Evolutionary conservation across 345 rosid species (phyloP), one percentile per base, ranked within the genome.

Genomic region (Arabis hirsuta): DNA sequence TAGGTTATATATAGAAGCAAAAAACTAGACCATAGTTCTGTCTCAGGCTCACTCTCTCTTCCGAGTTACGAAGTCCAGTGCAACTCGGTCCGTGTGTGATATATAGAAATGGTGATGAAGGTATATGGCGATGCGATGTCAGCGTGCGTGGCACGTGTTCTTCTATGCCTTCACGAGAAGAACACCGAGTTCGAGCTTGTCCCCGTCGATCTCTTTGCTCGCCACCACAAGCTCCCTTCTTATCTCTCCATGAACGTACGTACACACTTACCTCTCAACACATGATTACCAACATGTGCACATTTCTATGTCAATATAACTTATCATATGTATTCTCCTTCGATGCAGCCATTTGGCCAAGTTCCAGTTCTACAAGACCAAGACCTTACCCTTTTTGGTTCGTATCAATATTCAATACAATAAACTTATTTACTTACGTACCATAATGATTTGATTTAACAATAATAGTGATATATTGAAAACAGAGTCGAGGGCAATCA

Each of bases 311-410:
- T 32, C 36, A 32, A 32, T 56, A 11, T 59, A n/a, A 16, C 11
- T 3, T 20, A 46, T 2, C 24, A 27, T 43, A 62, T 24, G 3
- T 41, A 6, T 53, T 43, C 44, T 31, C 5, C 4, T 38, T 39
- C 4, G 24, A 69, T 80, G 82, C 84, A 88, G 97, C 97, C 98
- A 12, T 92, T 92, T 16, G 98, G 98, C 32, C 85, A 65, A 64
- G 74, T 92, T 76, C 98, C 98, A 27, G 96, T 76, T 13, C 83
- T 92, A 16, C 92, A 92, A 84, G 98, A 92, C 52, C 91, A 73
- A 7, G 91, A 88, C 73, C 81, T 90, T 24, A 87, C 83, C n/a
- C 67, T 90, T 65, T 90, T 90, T 50, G 96, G 98, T 91, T 69
- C 13, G 36, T 44, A 16, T 42, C 12, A 45, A 31, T 19, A 41